These are phyloP conservation scores for Microascus cirrosus DNA, from an alignment of 2,329 filamentous ascomycete species.

Conservation along the genomic window DNA sequence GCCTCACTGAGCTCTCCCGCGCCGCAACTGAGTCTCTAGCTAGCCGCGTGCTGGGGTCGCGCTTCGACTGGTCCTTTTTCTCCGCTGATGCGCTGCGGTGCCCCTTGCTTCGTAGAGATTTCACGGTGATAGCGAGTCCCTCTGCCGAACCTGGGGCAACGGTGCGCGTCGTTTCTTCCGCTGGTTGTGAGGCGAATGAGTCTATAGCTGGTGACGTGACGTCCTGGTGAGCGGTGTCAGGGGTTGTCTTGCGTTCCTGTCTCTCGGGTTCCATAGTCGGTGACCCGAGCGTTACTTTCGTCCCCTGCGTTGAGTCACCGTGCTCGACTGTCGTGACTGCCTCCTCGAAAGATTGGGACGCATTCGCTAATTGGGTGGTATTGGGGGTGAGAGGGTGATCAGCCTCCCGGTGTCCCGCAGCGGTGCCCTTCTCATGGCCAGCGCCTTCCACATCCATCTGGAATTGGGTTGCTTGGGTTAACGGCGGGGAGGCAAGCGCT, in stretches of 20 bases:
- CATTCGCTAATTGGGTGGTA: neutral
- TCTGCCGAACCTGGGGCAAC: neutral
- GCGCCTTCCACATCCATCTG: neutral
- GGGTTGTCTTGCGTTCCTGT: neutral
- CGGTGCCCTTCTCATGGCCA: neutral
- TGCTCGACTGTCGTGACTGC: neutral
- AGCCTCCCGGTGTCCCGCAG: neutral
- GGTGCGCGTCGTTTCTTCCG: neutral
- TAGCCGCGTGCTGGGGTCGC: slow-evolving; percentile 4
- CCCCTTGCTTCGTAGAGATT: slow-evolving; percentile 3
- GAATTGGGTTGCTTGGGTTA: neutral
- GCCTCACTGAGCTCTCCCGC: neutral
- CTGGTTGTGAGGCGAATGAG: neutral
- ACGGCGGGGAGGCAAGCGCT: neutral
- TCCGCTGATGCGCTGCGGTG: neutral
- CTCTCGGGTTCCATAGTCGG: neutral
- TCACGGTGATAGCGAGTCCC: slow-evolving; percentile 4
- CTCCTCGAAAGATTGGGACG: neutral
- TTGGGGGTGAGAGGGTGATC: neutral
- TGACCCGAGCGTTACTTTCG: neutral
- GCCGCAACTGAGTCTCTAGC: slow-evolving; percentile 4
- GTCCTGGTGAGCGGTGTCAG: neutral
- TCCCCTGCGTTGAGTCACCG: neutral
- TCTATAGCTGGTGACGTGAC: neutral
- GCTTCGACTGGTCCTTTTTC: neutral